Evolutionary conservation across 106 monocot species (phyloP), one percentile per base, ranked within the genome.

Genomic region (Posidonia australis): DNA sequence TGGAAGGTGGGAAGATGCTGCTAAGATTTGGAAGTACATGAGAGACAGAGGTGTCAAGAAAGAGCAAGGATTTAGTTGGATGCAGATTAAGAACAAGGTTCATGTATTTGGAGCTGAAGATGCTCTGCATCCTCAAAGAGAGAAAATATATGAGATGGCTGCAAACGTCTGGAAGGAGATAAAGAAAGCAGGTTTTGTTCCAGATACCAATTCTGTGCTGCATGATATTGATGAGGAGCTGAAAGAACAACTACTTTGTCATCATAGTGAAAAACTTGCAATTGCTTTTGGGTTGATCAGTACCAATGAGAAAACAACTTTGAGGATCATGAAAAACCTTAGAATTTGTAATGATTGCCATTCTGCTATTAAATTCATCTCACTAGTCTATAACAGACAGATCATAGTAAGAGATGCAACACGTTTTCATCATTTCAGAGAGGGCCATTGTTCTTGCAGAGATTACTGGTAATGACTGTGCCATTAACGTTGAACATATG

Each of bases 261-360:
- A 60, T 48, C 82, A 93, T 62, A 88, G 88, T 36, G 88, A 93
- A 68, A 93, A 93, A 72, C 81, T 93, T 67, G 88, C 88, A 5
- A 79, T 93, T 53, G 83, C 88, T 5, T 93, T 77, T 73, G 92
- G 85, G 4, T 77, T 93, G 71, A 81, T 93, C 18, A 81, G 77
- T 27, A 93, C 83, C 5, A 75, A 83, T 1, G 86, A 88, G 58
- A 75, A 79, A 13, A 77, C 83, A 27, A 76, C 83, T 42, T 46
- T 89, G 66, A 80, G 81, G 67, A 82, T 89, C 26, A 89, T 93
- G 83, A 93, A 93, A 79, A 93, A 89, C 67, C 73, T 93, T 27
- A 81, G 88, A 54, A 89, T 93, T 1, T 93, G 86, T 46, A 89
- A 83, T 54, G 89, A 93, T 17, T 93, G 88, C 48, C 89, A 93